A percentile compares a stretch with the other conserved stretches of the same genome.
phyloP scores from a whole-genome alignment of 495 filamentous ascomycete species.

The Staphylotrichum longicolle region DNA sequence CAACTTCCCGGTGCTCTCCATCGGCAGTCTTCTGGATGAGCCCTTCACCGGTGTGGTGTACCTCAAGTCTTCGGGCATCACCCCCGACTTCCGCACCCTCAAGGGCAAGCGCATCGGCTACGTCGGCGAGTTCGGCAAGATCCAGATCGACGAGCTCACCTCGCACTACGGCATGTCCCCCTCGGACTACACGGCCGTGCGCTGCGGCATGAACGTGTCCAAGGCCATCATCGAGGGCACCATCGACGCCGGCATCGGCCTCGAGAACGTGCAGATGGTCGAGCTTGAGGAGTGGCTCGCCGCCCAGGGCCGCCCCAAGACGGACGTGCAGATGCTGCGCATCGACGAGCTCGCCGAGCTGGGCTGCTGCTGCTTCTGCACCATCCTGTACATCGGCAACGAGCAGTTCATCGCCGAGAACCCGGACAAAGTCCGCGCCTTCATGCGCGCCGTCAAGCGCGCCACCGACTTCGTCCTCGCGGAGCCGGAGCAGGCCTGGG shows the following conservation, averaged over 20 bases:
- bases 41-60: slow-evolving; percentile 72
- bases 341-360: slow-evolving; percentile 70
- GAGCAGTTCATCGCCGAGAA: slow-evolving; percentile 61
- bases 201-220: slow-evolving; percentile 50
- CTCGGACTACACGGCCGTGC: slow-evolving; percentile 66
- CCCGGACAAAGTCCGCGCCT: slow-evolving; percentile 56
- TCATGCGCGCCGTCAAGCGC: slow-evolving; percentile 66
- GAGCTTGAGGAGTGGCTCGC: slow-evolving; percentile 69
- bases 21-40: slow-evolving; percentile 67
- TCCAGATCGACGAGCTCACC: slow-evolving; percentile 72
- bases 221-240: slow-evolving; percentile 60
- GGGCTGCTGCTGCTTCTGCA: slow-evolving; percentile 75
- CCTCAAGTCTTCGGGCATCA: slow-evolving; percentile 67
- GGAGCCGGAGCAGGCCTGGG: slow-evolving; percentile 55
- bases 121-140: slow-evolving; percentile 73
- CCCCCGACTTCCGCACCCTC: slow-evolving; percentile 59
- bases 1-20: slow-evolving; percentile 64
- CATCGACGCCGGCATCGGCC: slow-evolving; percentile 68
- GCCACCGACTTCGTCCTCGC: slow-evolving; percentile 65
- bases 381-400: slow-evolving; percentile 67
- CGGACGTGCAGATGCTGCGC: slow-evolving; percentile 67
- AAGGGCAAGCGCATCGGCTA: slow-evolving; percentile 72
- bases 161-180: slow-evolving; percentile 69
- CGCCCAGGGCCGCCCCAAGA: slow-evolving; percentile 55
- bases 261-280: slow-evolving; percentile 74